These are phyloP conservation scores for Mentha longifolia DNA, from an alignment of 257 asterid genomes.

Conservation along the genomic window DNA sequence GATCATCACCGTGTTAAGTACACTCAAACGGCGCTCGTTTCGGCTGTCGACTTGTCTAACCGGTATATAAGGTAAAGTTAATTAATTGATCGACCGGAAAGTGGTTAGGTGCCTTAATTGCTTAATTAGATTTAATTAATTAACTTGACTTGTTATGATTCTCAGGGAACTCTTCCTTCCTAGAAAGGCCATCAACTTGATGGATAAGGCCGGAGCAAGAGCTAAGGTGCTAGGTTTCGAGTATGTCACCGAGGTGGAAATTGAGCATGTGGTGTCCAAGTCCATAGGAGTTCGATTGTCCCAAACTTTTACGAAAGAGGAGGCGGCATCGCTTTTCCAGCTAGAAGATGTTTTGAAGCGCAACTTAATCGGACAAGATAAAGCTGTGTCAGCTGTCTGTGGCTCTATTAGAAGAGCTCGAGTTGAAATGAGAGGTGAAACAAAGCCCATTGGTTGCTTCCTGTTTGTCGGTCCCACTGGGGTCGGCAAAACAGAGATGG, in stretches of 20 bases:
- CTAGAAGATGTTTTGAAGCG: slow-evolving; percentile 37
- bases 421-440: not conserved
- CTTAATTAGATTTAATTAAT: too few species aligned
- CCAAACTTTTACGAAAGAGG: slow-evolving; percentile 31
- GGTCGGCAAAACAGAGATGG: not conserved
- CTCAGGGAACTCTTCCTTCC: slow-evolving; percentile 28
- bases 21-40: slow-evolving; percentile 44
- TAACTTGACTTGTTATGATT: too few species aligned
- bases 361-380: slow-evolving; percentile 39
- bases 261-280: slow-evolving; percentile 34
- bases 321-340: slow-evolving; percentile 13
- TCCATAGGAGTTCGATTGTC: slow-evolving; percentile 53
- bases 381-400: slow-evolving; percentile 65
- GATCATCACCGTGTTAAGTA: slow-evolving; percentile 34
- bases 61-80: slow-evolving; percentile 44
- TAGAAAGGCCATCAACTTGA: slow-evolving; percentile 58
- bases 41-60: slow-evolving; percentile 50
- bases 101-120: too few species aligned
- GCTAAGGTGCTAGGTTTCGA: not conserved
- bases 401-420: slow-evolving; percentile 71
- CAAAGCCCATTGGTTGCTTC: not conserved
- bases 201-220: slow-evolving; percentile 30
- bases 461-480: not conserved
- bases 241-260: not conserved
- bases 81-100: too few species aligned